Evolutionary conservation across 768 basidiomycete species (phyloP).

Genomic region (Coprinopsis cinerea): DNA sequence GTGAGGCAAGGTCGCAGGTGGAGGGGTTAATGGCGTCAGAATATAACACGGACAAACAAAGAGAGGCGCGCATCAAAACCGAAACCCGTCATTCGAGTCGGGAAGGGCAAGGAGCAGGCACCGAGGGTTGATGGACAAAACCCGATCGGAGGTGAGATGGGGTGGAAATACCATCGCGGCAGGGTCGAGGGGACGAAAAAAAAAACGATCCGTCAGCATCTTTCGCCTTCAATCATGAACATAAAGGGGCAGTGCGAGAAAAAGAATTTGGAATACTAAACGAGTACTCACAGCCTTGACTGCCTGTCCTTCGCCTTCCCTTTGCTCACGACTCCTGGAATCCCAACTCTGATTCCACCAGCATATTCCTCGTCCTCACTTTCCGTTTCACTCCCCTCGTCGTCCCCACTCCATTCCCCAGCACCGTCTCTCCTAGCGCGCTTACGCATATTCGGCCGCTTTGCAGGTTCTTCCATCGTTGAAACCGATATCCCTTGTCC

Average conservation of each 20-base stretch:
- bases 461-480: too few species aligned
- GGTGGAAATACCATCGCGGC: background rate
- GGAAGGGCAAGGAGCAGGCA: background rate
- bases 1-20: too few species aligned
- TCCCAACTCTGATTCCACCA: slow-evolving; percentile 42
- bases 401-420: slow-evolving; percentile 16
- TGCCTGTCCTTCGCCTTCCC: slow-evolving; percentile 24
- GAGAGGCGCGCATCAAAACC: background rate
- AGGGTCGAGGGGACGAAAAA: background rate
- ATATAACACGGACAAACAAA: background rate
- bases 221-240: too few species aligned
- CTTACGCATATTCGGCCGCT: too few species aligned
- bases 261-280: too few species aligned
- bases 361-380: slow-evolving; percentile 33
- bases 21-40: background rate
- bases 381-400: slow-evolving; percentile 27
- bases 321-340: slow-evolving; percentile 35
- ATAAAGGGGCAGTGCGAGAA: too few species aligned
- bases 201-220: background rate
- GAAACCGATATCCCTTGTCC: too few species aligned
- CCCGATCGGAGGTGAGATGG: background rate
- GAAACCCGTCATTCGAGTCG: background rate
- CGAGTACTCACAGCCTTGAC: slow-evolving; percentile 32
- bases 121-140: background rate
- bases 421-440: too few species aligned